Percentiles rank a stretch among this genome's conserved stretches.
These are phyloP conservation scores for Globisporangium lucens DNA, from an alignment of 352 stramenopile genomes.

Conservation along the genomic window DNA sequence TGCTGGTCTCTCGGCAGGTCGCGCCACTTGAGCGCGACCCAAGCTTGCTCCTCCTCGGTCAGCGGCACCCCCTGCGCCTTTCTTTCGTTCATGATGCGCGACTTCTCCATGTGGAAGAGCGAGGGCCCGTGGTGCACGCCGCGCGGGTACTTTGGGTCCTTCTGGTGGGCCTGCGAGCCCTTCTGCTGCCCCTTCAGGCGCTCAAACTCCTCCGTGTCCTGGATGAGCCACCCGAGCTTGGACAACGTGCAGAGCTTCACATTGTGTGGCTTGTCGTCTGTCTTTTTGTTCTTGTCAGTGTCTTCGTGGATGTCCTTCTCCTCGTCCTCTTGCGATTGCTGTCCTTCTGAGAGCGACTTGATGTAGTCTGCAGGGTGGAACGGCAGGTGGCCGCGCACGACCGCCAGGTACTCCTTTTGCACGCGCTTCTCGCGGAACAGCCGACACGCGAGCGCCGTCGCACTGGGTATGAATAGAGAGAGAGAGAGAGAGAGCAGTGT, in stretches of 20 bases:
- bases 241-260: constrained; percentile 55
- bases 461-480: constrained; percentile 25
- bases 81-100: constrained; percentile 23
- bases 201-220: constrained; percentile 71
- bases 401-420: constrained; percentile 84
- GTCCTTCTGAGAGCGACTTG: constrained; percentile 5
- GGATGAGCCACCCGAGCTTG: constrained; percentile 59
- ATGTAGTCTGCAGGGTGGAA: constrained; percentile 41
- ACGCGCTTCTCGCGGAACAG: constrained; percentile 80
- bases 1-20: constrained; percentile 48
- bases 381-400: constrained; percentile 70
- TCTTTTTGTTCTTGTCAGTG: too few relatives aligned
- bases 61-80: constrained; percentile 17
- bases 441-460: constrained; percentile 54
- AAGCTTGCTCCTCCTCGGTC: constrained; percentile 17
- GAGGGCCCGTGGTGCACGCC: constrained; percentile 57
- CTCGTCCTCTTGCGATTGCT: not conserved
- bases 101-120: constrained; percentile 71
- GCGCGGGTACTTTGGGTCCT: constrained; percentile 45
- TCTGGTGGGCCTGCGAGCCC: constrained; percentile 46
- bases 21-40: constrained; percentile 32
- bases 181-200: constrained; percentile 47
- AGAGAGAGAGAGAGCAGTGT: not conserved
- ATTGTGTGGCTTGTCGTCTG: not conserved
- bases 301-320: not conserved